These are phyloP conservation scores for Mortierella hygrophila DNA, from an alignment of 192 early-diverging fungal species.

Conservation along the genomic window DNA sequence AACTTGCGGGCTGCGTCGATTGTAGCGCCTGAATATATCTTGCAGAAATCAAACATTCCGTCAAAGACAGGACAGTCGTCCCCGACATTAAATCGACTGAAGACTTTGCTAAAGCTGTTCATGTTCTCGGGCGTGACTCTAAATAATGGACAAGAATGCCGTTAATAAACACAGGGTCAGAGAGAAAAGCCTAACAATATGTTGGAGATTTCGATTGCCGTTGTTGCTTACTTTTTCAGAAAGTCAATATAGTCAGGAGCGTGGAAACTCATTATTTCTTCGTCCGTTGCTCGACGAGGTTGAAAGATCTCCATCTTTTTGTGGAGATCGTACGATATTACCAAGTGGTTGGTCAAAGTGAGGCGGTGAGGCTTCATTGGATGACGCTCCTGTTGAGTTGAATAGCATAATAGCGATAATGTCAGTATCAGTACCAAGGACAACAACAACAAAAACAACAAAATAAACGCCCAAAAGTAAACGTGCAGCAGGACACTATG, in stretches of 20 bases:
- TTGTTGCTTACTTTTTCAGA: conserved; percentile 72
- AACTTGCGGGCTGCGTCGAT: conserved; percentile 92
- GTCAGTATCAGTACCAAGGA: no score
- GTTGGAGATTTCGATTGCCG: neutral
- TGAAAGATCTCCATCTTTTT: conserved; percentile 90
- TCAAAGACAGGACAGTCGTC: conserved; percentile 99
- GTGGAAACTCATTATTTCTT: conserved; percentile 96
- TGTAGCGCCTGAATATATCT: conserved; percentile 92
- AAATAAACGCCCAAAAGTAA: neutral
- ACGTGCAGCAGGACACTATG: neutral
- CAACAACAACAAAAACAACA: no score
- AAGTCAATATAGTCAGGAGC: conserved; percentile 97
- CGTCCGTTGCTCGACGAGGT: conserved; percentile 86
- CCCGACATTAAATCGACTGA: conserved; percentile 88
- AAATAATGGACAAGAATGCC: neutral
- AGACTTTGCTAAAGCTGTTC: conserved; percentile 68
- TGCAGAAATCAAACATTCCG: conserved; percentile 96
- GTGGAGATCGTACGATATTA: conserved; percentile 93
- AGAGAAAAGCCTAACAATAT: neutral
- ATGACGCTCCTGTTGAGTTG: conserved; percentile 67
- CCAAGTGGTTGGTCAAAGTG: conserved; percentile 93
- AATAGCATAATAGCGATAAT: neutral
- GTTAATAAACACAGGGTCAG: neutral
- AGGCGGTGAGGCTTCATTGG: conserved; percentile 95
- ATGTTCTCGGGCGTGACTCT: conserved; percentile 81